A percentile compares a stretch with the other conserved stretches of the same genome.
These are phyloP conservation scores for Daldinia loculata DNA, from an alignment of 495 filamentous ascomycete genomes.

Conservation along the genomic window DNA sequence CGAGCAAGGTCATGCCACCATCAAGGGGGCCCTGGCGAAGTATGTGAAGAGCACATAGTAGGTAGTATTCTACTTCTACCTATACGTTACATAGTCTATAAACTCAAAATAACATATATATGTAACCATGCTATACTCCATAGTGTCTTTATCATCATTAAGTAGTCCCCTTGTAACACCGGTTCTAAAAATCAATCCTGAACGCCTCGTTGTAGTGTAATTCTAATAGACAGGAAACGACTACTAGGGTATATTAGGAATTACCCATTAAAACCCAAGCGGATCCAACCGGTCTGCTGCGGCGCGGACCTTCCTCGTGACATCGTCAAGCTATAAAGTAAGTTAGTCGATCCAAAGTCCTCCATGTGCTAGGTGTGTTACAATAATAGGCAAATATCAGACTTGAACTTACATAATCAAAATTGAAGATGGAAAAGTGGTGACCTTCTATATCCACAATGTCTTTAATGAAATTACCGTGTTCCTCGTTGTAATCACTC, in stretches of 20 bases:
- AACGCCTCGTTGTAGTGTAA: background rate
- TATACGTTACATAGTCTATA: background rate
- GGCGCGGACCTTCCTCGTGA: conserved; percentile 45
- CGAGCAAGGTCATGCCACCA: conserved; percentile 21
- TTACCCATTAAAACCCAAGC: conserved; percentile 16
- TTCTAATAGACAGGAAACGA: background rate
- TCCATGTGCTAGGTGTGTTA: background rate
- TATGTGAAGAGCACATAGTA: conserved; percentile 20
- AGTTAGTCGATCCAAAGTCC: background rate
- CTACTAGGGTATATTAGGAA: background rate
- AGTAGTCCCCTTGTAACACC: background rate
- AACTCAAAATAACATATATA: background rate
- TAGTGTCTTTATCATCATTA: background rate
- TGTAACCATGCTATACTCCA: background rate
- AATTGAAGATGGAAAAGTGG: conserved; percentile 55
- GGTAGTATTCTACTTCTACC: background rate
- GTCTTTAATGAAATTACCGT: conserved; percentile 46
- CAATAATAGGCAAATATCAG: background rate
- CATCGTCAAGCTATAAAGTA: conserved; percentile 28
- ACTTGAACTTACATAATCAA: conserved; percentile 37
- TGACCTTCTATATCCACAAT: conserved; percentile 53
- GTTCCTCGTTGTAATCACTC: conserved; percentile 44
- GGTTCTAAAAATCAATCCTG: background rate
- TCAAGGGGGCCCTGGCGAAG: conserved; percentile 16
- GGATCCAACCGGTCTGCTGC: conserved; percentile 50